Evolutionary conservation across 2,329 filamentous ascomycete genomes (phyloP), one percentile per base, ranked within the genome.

Genomic region (Alternaria hordeiaustralica): DNA sequence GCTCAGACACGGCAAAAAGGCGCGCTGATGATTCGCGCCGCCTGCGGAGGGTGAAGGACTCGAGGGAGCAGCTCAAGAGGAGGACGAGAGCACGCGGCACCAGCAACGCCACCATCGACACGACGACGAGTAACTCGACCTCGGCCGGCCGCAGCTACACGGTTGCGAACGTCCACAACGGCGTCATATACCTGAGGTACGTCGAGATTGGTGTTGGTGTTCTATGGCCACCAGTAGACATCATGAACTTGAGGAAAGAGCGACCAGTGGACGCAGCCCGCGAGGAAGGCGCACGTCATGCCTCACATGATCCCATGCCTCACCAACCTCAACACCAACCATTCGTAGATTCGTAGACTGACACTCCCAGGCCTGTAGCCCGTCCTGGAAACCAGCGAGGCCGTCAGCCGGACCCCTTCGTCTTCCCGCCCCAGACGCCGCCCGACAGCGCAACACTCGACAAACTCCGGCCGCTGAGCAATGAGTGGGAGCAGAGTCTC

Each of bases 151-250:
- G 80, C 60, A 79, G 82, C 60, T 84, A 84, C 71, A 83, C 82
- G 4, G 83, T 84, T 26, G 81, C 79, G 28, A 84, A 84, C 70
- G 80, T 85, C 54, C 80, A 82, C 70, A 80, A 82, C 74, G 83
- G 83, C 63, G 80, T 81, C 57, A 80, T 85, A 57, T 84, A 84
- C 69, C 77, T 84, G 61, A 81, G 82, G 77, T 83, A 81, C 58
- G 74, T 28, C 9, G 33, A 23, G 18, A 5, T 20, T 47, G 45
- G 44, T 47, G 55, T 28, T 51, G 60, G n/a, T n/a, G 33, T 36
- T n/a, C 33, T 36, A n/a, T 15, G 15, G 33, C 33, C 33, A 36
- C 23, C 50, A 21, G 30, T 20, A 53, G 41, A 46, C 57, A 44
- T 20, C 30, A 57, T 36, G 30, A 41, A 18, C 51, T 43, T 6